Percentiles rank a stretch among this genome's conserved stretches.
phyloP scores from a whole-genome alignment of 257 asterid species.

The Echites panduratus region DNA sequence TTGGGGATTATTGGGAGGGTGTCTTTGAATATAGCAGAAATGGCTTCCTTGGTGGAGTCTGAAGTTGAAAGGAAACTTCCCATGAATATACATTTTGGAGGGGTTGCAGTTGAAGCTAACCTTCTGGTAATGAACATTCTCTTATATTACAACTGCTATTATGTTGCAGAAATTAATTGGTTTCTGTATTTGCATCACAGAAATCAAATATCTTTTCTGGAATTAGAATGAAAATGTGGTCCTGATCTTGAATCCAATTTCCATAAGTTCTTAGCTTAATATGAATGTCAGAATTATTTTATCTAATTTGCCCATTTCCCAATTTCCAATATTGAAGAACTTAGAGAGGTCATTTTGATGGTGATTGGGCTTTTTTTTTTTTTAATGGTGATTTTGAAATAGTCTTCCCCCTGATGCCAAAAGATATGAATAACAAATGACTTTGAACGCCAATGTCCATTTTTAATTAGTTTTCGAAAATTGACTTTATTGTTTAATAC shows the following conservation, averaged over 20 bases:
- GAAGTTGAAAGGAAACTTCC: constrained; percentile 41
- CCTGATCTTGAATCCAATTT: not conserved
- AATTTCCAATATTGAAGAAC: not conserved
- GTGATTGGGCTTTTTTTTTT: not conserved
- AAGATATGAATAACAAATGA: constrained; percentile 4
- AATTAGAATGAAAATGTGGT: not conserved
- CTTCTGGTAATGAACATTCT: constrained; percentile 45
- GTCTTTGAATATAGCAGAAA: constrained; percentile 46
- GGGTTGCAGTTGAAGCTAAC: constrained; percentile 31
- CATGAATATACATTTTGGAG: constrained; percentile 37
- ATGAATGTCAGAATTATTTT: not conserved
- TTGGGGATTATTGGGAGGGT: constrained; percentile 48
- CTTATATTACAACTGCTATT: not conserved
- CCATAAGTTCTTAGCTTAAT: not conserved
- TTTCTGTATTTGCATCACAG: not conserved
- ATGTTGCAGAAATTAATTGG: not conserved
- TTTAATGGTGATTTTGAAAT: not conserved
- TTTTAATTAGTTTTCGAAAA: not conserved
- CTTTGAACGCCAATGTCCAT: constrained; percentile 4
- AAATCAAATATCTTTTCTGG: not conserved
- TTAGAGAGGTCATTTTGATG: not conserved
- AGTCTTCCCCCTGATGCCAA: not conserved
- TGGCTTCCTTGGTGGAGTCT: constrained; percentile 33
- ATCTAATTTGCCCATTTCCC: not conserved
- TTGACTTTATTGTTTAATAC: not conserved